Percentiles rank a stretch among this genome's conserved stretches.
Conservation (phyloP, 2,329 filamentous ascomycete genomes). For the Phialocephala subalpina region DNA sequence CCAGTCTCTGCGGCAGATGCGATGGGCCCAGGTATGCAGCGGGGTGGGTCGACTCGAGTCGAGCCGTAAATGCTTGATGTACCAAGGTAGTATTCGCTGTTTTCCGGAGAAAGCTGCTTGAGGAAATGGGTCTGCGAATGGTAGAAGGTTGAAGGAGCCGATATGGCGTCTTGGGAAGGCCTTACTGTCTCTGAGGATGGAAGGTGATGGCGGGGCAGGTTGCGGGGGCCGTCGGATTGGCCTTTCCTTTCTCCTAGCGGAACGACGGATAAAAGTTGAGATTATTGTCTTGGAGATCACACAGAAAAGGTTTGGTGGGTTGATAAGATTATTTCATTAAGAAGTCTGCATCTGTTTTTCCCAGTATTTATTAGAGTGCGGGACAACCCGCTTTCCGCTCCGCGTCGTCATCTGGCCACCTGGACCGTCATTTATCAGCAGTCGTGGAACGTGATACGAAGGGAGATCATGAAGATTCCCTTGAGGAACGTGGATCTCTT, state of each 20-base stretch:
- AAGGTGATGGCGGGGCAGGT: slow-evolving; percentile 11
- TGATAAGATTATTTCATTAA: not conserved
- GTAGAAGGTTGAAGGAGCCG: slow-evolving; percentile 9
- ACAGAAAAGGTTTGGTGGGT: not conserved
- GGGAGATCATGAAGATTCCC: not conserved
- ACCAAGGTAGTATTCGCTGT: slow-evolving; percentile 5
- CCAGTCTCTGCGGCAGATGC: slow-evolving; percentile 29
- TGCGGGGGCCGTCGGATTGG: slow-evolving; percentile 7
- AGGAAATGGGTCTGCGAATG: slow-evolving; percentile 15
- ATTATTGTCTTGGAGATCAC: not conserved
- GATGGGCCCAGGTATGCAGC: slow-evolving; percentile 30
- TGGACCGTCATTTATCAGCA: slow-evolving; percentile 8
- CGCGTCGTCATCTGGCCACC: slow-evolving; percentile 10
- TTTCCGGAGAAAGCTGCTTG: slow-evolving; percentile 18
- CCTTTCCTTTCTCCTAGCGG: slow-evolving; percentile 2
- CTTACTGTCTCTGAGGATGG: not conserved
- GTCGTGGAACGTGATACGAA: not conserved
- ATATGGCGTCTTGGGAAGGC: slow-evolving; percentile 13
- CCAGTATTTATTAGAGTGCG: not conserved
- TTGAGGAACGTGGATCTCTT: not conserved
- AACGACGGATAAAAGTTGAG: slow-evolving; percentile 7
- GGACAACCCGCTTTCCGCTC: not conserved
- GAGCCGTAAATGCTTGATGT: slow-evolving; percentile 17
- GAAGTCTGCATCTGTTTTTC: not conserved
- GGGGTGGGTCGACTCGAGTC: slow-evolving; percentile 29